A percentile compares a stretch with the other conserved stretches of the same genome.
These are phyloP conservation scores for Mycosphaerelloides madeirae DNA, from an alignment of 2,329 filamentous ascomycete genomes.

Conservation along the genomic window DNA sequence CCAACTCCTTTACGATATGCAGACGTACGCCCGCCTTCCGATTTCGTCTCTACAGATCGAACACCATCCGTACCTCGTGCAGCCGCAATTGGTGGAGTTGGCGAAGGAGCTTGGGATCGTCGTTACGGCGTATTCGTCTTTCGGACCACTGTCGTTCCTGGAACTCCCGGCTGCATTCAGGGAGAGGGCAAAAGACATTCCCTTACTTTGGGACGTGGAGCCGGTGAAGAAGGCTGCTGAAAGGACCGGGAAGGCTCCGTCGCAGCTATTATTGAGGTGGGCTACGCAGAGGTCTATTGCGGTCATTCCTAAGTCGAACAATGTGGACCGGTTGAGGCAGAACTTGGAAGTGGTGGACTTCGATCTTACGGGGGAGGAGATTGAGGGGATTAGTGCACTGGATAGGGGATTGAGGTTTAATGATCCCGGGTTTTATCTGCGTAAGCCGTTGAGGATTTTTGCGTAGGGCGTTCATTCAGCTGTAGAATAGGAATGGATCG, in stretches of 20 bases:
- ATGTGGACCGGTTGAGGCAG: conserved; percentile 7
- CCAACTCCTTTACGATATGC: conserved; percentile 10
- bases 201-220: conserved; percentile 7
- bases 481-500: too few relatives aligned
- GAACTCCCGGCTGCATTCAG: conserved; percentile 9
- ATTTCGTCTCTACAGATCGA: conserved; percentile 9
- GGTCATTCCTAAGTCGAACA: conserved; percentile 13
- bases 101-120: conserved; percentile 8
- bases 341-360: conserved; percentile 11
- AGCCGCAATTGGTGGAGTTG: conserved; percentile 5
- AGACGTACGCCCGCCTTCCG: conserved; percentile 6
- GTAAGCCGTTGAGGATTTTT: conserved; percentile 9
- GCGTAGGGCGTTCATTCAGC: too few relatives aligned
- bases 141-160: conserved; percentile 10
- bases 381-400: conserved; percentile 6
- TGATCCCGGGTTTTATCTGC: conserved; percentile 13
- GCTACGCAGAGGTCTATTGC: conserved; percentile 11
- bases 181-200: conserved; percentile 7
- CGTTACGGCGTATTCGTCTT: conserved; percentile 11
- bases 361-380: conserved; percentile 9
- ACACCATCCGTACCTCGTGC: conserved; percentile 12
- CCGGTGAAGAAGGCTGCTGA: conserved; percentile 6
- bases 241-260: conserved; percentile 6
- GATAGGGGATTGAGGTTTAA: conserved; percentile 10
- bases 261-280: conserved; percentile 11